Evolutionary conservation across 2,329 filamentous ascomycete species (phyloP), one percentile per base, ranked within the genome.

Genomic region (Biscogniauxia marginata): DNA sequence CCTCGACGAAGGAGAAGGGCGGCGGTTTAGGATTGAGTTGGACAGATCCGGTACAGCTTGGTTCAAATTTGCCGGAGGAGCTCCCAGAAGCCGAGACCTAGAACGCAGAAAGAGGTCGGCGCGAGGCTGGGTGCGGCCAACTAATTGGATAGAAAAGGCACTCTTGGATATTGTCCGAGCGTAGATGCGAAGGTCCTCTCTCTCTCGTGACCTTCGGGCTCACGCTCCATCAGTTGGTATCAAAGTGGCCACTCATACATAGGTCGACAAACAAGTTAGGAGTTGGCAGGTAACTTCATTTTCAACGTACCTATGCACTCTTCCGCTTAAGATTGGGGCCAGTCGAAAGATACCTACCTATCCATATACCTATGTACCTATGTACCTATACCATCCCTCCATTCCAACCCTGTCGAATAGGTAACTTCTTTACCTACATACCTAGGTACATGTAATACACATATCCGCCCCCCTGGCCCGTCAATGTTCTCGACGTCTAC

Each of bases 11-110:
- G 55, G 70, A 70, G 56, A 75, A 74, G 1, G 77, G 76, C 3
- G 81, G 81, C 4, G 81, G 80, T 1, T 74, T 84, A 70, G 80
- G 80, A 4, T 74, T 73, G 66, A 83, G 80, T 62, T 67, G 67
- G 63, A 67, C 65, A 3, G 66, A 74, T 4, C 63, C 65, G 6
- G 73, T 79, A 19, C 61, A 67, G 46, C 61, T 80, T 18, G 77
- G 77, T 0, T 64, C 65, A 4, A 72, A 70, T 16, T 57, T 79
- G 39, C 77, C 75, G 0, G 71, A 73, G 1, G 70, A 72, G 45
- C 51, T 63, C n/a, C 63, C 65, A 18, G 56, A 64, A 20, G 59
- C 52, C 6, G 57, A 60, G 48, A 54, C 34, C 45, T 53, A 21
- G 24, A 39, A 4, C 30, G 47, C 34, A 21, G 16, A n/a, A 22